Evolutionary conservation across 108 stramenopile genomes (phyloP), one percentile per base, ranked within the genome.

Genomic region (Skeletonema tropicum): DNA sequence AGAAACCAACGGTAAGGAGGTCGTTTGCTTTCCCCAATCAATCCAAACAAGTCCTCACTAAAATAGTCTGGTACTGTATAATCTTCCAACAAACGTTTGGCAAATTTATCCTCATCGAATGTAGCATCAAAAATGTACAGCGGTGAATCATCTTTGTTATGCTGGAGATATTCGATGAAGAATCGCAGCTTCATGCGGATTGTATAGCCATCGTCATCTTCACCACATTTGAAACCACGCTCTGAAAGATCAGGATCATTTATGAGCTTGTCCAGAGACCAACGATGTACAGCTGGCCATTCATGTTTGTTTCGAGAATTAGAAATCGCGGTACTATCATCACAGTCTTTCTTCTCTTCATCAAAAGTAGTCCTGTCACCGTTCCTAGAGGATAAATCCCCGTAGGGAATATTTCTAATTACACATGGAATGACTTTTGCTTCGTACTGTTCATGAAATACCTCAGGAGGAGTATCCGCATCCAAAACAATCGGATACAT

Each of bases 1-100:
- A 99, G 80, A 63, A 96, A 96, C 97, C 97, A 99, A 25, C 98
- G 97, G 81, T 99, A 98, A 17, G 99, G 99, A 17, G 99, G 98
- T 19, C 99, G 90, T 6, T 94, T 75, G 32, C 81, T 68, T 74
- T 98, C 97, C 11, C 96, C 97, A 7, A 98, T 91, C 30, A 97
- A 76, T 6, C 83, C 62, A 70, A 99, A 98, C 32, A 99, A 79
- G 76, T 99, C 99, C 35, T 99, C 95, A 10, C 77, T 71, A 76
- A 99, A 99, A 71, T 97, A 97, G 6, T 73, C 74, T 21, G 99
- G 98, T 0, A 98, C 96, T 68, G 89, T 96, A 39, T 93, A 94
- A 64, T 95, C 94, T 13, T 68, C 35, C 68, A 93, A 42, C 29
- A 94, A 63, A 17, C 79, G 77, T 55, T 89, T 84, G 26, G 87